Percentiles rank a stretch among this genome's conserved stretches.
Evolutionary conservation across 192 early-diverging fungal genomes (phyloP).

Genomic region (Podila horticola): DNA sequence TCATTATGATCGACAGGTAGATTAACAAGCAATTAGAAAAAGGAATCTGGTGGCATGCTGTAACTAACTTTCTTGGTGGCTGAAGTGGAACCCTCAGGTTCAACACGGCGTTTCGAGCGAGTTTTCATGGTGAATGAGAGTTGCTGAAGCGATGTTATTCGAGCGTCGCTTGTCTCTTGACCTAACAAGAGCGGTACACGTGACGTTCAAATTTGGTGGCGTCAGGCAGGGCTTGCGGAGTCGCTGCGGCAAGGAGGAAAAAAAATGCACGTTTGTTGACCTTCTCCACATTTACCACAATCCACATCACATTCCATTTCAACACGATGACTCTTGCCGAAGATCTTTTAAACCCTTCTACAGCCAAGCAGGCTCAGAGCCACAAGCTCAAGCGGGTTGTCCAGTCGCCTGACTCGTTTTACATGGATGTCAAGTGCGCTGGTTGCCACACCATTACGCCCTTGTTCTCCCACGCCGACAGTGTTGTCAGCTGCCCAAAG

Average conservation of each 20-base stretch:
- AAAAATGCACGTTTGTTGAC: no score
- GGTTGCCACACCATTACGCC: conserved; percentile 89
- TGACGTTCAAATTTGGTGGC: no score
- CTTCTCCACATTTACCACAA: no score
- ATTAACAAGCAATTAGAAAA: no score
- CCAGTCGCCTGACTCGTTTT: conserved; percentile 90
- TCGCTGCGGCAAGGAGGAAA: no score
- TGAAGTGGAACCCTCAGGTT: not conserved
- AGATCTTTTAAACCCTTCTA: conserved; percentile 94
- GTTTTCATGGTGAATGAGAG: conserved; percentile 2
- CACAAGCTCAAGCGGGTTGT: conserved; percentile 76
- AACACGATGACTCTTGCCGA: conserved; percentile 71
- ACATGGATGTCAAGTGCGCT: conserved; percentile 99
- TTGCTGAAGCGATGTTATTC: not conserved
- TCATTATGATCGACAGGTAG: no score
- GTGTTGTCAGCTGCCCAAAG: conserved; percentile 84
- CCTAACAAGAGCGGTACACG: no score
- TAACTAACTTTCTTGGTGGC: not conserved
- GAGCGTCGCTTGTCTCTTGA: no score
- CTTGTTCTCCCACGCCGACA: conserved; percentile 92
- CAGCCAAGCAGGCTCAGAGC: conserved; percentile 73
- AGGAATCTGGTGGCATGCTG: not conserved
- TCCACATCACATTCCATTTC: not conserved
- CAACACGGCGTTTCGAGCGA: not conserved
- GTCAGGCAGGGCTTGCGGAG: no score